These are phyloP conservation scores for Vitellaria paradoxa DNA, from an alignment of 179 eudicot genomes.

Conservation along the genomic window DNA sequence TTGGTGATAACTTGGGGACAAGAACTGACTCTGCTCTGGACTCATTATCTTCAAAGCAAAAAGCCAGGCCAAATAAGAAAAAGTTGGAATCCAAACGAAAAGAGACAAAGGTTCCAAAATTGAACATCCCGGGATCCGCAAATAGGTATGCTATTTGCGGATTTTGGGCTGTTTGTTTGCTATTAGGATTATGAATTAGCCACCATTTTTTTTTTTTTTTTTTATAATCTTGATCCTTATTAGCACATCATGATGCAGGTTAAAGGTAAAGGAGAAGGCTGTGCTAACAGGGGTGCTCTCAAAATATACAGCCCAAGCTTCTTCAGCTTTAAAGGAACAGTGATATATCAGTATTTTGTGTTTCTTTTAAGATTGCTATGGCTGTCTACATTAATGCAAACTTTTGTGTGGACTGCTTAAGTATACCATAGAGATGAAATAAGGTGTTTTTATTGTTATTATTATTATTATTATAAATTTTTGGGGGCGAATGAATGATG, in stretches of 20 bases:
- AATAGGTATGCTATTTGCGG: constrained; percentile 35
- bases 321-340: constrained; percentile 26
- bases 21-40: constrained; percentile 20
- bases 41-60: constrained; percentile 24
- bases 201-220: neutral
- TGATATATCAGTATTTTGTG: constrained; percentile 4
- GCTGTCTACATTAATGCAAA: neutral
- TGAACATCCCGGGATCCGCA: constrained; percentile 60
- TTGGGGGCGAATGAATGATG: too few relatives aligned
- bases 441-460: too few relatives aligned
- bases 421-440: neutral
- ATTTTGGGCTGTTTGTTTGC: neutral
- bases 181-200: too few relatives aligned
- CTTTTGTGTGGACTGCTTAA: neutral
- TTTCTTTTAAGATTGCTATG: constrained; percentile 1
- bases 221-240: constrained; percentile 7
- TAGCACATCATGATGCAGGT: constrained; percentile 42
- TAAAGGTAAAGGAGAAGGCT: constrained; percentile 68
- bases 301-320: constrained; percentile 50
- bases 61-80: constrained; percentile 24
- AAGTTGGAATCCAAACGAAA: constrained; percentile 35
- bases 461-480: too few relatives aligned
- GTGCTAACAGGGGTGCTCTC: constrained; percentile 64
- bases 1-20: constrained; percentile 14
- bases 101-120: constrained; percentile 30